phyloP scores from a whole-genome alignment of 2,329 filamentous ascomycete genomes.

The Calonectria crousiana region DNA sequence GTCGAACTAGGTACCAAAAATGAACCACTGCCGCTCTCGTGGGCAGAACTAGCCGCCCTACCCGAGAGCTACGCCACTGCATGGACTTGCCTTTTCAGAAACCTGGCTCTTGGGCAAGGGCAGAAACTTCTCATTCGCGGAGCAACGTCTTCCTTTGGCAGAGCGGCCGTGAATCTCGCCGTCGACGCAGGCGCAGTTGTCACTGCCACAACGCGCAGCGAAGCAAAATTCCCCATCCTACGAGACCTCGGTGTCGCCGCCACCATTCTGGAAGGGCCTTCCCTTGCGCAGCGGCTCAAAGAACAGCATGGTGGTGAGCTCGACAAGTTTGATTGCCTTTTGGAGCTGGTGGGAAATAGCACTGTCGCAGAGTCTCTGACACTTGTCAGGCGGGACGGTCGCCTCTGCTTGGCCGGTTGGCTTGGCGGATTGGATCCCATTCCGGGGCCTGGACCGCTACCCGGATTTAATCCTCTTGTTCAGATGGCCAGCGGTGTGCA shows the following conservation, averaged over 20 bases:
- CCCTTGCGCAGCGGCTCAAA: background rate
- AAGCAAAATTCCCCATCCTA: background rate
- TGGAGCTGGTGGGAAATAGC: constrained; percentile 13
- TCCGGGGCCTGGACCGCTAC: background rate
- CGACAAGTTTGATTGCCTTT: constrained; percentile 1
- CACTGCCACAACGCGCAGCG: constrained; percentile 9
- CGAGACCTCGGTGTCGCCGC: background rate
- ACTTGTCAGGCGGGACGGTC: background rate
- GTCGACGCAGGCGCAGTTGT: constrained; percentile 16
- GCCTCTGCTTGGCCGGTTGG: constrained; percentile 11
- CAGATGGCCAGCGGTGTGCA: constrained; percentile 60
- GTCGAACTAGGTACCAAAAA: background rate
- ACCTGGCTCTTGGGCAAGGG: constrained; percentile 1
- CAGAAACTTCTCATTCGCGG: constrained; percentile 12
- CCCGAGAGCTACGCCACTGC: constrained; percentile 26
- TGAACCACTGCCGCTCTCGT: constrained; percentile 7
- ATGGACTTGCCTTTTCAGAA: constrained; percentile 26
- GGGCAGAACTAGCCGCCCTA: constrained; percentile 21
- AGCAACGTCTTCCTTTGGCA: constrained; percentile 7
- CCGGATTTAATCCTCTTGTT: constrained; percentile 54
- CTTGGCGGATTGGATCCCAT: constrained; percentile 48
- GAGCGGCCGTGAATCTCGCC: constrained; percentile 6
- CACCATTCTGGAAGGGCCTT: background rate
- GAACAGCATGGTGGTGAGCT: background rate
- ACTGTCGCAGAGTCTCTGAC: constrained; percentile 9